These are phyloP conservation scores for Vanderwaltozyma verrucispora DNA, from an alignment of 805 yeast genomes.

Conservation along the genomic window DNA sequence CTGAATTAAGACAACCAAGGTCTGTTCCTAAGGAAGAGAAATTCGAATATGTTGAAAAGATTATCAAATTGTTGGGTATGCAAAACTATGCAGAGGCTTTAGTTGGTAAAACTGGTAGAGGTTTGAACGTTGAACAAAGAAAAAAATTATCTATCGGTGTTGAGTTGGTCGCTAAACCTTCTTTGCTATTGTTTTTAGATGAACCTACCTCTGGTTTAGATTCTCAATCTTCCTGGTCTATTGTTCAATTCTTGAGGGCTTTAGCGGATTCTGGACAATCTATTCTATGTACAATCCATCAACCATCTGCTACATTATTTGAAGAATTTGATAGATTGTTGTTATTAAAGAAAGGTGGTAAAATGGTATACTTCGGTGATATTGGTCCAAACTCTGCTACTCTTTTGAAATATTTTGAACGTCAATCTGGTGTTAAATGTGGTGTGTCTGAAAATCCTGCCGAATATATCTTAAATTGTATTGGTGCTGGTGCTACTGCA, in stretches of 20 bases:
- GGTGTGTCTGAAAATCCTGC: constrained; percentile 57
- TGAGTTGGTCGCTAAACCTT: constrained; percentile 60
- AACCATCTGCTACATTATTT: constrained; percentile 62
- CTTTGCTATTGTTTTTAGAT: constrained; percentile 51
- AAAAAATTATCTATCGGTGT: constrained; percentile 63
- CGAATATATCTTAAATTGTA: constrained; percentile 60
- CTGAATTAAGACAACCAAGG: constrained; percentile 61
- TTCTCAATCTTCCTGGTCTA: constrained; percentile 58
- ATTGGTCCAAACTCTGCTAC: constrained; percentile 54
- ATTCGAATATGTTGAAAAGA: constrained; percentile 56
- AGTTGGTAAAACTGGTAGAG: constrained; percentile 69
- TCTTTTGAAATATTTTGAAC: constrained; percentile 57
- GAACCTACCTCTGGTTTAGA: constrained; percentile 71
- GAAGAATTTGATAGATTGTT: constrained; percentile 59
- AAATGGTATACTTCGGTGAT: constrained; percentile 75
- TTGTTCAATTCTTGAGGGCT: constrained; percentile 54
- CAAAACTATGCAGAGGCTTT: constrained; percentile 62
- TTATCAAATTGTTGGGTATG: constrained; percentile 61
- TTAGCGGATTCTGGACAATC: constrained; percentile 66
- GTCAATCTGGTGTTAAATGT: constrained; percentile 62
- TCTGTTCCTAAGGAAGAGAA: constrained; percentile 48
- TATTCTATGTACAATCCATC: constrained; percentile 67
- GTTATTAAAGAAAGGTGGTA: constrained; percentile 64
- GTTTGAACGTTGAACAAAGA: constrained; percentile 58
- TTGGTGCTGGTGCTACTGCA: constrained; percentile 78